Evolutionary conservation across 176 grass and related monocot species (phyloP), one percentile per base, ranked within the genome.

Genomic region (Avena insularis): DNA sequence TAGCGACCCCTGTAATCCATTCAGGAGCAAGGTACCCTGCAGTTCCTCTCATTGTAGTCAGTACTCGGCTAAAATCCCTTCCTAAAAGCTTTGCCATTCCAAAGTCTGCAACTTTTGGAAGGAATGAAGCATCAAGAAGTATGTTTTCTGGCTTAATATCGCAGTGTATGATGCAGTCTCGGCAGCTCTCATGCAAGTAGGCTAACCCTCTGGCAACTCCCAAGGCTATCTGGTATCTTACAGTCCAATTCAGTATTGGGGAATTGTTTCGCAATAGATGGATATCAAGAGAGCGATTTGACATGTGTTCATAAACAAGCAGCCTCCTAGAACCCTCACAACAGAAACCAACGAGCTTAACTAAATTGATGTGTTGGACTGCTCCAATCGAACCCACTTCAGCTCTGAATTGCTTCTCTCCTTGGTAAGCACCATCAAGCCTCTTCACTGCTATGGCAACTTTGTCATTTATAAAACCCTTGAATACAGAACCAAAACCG

Each of bases 181-280:
- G 81, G 21, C 94, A 95, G 8, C 86, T 82, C 56, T 90, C 87
- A 13, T 95, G 91, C 35, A 95, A 78, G 68, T 95, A 93, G 10
- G 67, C 59, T 67, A 95, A 71, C 3, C 94, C 94, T 75, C 91
- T 82, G 2, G 84, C 87, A 61, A 87, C 77, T 77, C 94, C 94
- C 0, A 90, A 27, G 15, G 91, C 84, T 63, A 90, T 88, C 71
- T 86, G 71, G 2, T 91, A 93, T 10, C 94, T 90, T 3, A 21
- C 59, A 29, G 64, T 83, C 94, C 94, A 95, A 11, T 49, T 40
- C 21, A 90, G 62, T 2, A 6, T 8, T 9, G 8, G 11, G 4
- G 78, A 57, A 58, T 45, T 71, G 33, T 25, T 79, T 35, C 21
- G 3, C 6, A 93, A 88, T 56, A 95, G 15, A 50, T 88, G 82